Conservation (phyloP, 2,329 filamentous ascomycete species). For the Escovopsis sp. region DNA sequence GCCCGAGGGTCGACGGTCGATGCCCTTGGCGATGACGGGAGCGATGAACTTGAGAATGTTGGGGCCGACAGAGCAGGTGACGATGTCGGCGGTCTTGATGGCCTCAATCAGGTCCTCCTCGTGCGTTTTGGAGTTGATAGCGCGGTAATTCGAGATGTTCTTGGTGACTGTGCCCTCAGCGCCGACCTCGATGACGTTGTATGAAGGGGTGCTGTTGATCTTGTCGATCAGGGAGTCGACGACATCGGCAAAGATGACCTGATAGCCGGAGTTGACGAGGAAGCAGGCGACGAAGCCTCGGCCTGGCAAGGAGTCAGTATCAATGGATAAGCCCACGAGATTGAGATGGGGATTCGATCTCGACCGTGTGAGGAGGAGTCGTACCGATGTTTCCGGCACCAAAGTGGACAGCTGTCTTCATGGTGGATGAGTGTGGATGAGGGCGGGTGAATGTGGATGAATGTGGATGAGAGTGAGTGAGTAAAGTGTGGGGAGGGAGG, state of each 20-base stretch:
- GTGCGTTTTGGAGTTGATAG: slow-evolving; percentile 85
- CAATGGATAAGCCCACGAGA: background rate
- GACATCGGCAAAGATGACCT: slow-evolving; percentile 94
- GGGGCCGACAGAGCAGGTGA: slow-evolving; percentile 94
- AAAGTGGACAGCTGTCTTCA: slow-evolving; percentile 67
- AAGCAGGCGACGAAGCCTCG: slow-evolving; percentile 83
- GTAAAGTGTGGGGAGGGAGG: background rate
- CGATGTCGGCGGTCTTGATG: slow-evolving; percentile 74
- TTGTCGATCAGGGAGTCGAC: slow-evolving; percentile 67
- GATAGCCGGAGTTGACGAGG: slow-evolving; percentile 86
- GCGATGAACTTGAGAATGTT: slow-evolving; percentile 95
- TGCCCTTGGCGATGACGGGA: slow-evolving; percentile 86
- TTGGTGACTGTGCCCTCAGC: slow-evolving; percentile 66
- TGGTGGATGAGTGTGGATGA: slow-evolving; percentile 27
- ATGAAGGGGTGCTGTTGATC: slow-evolving; percentile 61
- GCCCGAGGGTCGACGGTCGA: slow-evolving; percentile 55
- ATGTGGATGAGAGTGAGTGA: background rate
- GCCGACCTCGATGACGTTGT: slow-evolving; percentile 88
- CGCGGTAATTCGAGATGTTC: slow-evolving; percentile 87
- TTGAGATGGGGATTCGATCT: background rate
- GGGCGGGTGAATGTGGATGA: slow-evolving; percentile 6
- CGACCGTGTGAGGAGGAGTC: slow-evolving; percentile 8
- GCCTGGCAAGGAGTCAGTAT: slow-evolving; percentile 21
- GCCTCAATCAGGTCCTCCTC: slow-evolving; percentile 69
- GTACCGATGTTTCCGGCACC: slow-evolving; percentile 71